Percentiles rank a stretch among this genome's conserved stretches.
phyloP scores from a whole-genome alignment of 2,329 filamentous ascomycete species.

The Fusarium neocosmosporiellum region DNA sequence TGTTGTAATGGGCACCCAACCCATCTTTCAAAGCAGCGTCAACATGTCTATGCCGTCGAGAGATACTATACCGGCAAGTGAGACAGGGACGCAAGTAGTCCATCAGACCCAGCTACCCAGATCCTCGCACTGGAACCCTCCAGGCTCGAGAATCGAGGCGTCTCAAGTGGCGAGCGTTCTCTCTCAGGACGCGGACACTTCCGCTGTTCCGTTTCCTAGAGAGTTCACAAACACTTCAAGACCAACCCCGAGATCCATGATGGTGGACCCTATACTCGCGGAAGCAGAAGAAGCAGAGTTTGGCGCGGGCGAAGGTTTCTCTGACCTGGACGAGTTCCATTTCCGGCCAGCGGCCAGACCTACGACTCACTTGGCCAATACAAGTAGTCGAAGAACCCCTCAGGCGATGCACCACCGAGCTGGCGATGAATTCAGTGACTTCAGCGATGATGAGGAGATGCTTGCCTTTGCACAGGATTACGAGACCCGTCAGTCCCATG shows the following conservation, averaged over 20 bases:
- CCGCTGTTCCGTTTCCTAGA: slow-evolving; percentile 42
- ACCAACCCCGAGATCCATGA: slow-evolving; percentile 3
- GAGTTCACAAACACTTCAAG: slow-evolving; percentile 21
- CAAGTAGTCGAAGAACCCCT: slow-evolving; percentile 25
- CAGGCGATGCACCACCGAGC: slow-evolving; percentile 35
- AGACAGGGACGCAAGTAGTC: slow-evolving; percentile 59
- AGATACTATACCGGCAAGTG: slow-evolving; percentile 46
- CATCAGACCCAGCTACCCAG: slow-evolving; percentile 62
- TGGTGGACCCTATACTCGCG: slow-evolving; percentile 4
- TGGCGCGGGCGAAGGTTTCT: slow-evolving; percentile 43
- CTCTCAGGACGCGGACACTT: slow-evolving; percentile 39
- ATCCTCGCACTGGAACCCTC: slow-evolving; percentile 38
- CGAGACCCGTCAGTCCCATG: slow-evolving; percentile 54
- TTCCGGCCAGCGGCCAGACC: slow-evolving; percentile 23
- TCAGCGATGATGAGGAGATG: slow-evolving; percentile 64
- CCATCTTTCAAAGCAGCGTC: slow-evolving; percentile 43
- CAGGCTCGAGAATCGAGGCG: slow-evolving; percentile 29
- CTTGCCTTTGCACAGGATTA: slow-evolving; percentile 63
- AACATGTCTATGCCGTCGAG: slow-evolving; percentile 49
- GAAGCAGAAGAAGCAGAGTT: slow-evolving; percentile 39
- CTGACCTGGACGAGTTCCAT: slow-evolving; percentile 46
- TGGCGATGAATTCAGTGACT: slow-evolving; percentile 57
- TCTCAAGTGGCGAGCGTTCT: slow-evolving; percentile 38
- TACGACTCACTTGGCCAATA: slow-evolving; percentile 9
- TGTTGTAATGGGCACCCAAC: slow-evolving; percentile 60